Evolutionary conservation across 441 rosid genomes (phyloP).

Genomic region (Viola pubescens): DNA sequence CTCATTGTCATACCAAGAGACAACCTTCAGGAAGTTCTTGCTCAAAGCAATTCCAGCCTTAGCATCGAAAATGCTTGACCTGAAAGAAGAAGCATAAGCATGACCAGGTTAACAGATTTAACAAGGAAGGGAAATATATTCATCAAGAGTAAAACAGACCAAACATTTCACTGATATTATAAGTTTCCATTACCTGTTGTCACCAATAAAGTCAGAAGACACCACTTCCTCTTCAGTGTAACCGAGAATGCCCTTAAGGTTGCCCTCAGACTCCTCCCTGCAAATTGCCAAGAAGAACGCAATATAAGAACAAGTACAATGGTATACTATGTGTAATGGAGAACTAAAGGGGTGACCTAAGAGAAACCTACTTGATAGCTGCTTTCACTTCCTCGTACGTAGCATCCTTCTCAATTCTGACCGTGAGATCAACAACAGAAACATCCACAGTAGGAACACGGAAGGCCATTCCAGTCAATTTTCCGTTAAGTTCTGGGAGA

Average conservation of each 20-base stretch:
- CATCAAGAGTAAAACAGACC: background rate
- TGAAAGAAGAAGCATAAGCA: conserved; percentile 5
- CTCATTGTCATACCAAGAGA: conserved; percentile 85
- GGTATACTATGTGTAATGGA: background rate
- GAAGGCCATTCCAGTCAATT: conserved; percentile 85
- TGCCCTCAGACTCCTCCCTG: conserved; percentile 65
- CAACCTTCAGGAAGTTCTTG: conserved; percentile 56
- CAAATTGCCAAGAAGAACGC: background rate
- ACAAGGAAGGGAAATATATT: background rate
- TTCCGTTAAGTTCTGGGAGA: conserved; percentile 61
- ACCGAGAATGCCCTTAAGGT: conserved; percentile 65
- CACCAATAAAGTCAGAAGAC: conserved; percentile 64
- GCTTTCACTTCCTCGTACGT: conserved; percentile 56
- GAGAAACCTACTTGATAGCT: conserved; percentile 43
- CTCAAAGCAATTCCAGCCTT: conserved; percentile 77
- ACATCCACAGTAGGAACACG: conserved; percentile 86
- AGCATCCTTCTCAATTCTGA: conserved; percentile 56
- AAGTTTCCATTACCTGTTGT: conserved; percentile 37
- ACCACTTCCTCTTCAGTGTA: conserved; percentile 70
- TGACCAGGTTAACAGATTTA: background rate
- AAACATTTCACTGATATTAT: background rate
- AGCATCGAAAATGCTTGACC: conserved; percentile 83
- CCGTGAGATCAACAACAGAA: conserved; percentile 81
- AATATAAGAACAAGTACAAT: background rate
- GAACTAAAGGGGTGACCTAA: background rate